These are phyloP conservation scores for Globisporangium paroecandrum DNA, from an alignment of 352 stramenopile species.

Conservation along the genomic window DNA sequence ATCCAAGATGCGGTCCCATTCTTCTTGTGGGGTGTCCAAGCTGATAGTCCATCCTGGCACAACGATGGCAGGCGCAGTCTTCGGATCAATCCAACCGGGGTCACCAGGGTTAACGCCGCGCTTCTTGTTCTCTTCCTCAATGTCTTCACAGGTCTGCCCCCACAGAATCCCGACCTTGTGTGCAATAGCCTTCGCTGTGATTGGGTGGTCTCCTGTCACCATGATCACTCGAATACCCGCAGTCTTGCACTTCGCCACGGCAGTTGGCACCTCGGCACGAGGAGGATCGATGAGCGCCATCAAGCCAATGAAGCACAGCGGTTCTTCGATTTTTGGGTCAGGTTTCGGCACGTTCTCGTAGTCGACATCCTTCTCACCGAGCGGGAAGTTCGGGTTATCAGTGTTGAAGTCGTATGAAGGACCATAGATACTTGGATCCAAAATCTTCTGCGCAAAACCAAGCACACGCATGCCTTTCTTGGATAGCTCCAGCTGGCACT, in stretches of 20 bases:
- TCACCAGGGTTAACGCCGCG: conserved; percentile 58
- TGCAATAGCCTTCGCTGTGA: conserved; percentile 92
- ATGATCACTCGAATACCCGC: conserved; percentile 93
- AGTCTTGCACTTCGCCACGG: conserved; percentile 89
- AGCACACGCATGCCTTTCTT: conserved; percentile 75
- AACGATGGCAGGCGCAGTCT: conserved; percentile 71
- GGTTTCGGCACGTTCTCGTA: conserved; percentile 58
- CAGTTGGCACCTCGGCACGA: conserved; percentile 80
- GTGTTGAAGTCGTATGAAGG: conserved; percentile 73
- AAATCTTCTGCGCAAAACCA: conserved; percentile 56
- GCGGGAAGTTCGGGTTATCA: conserved; percentile 76
- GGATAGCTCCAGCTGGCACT: conserved; percentile 43
- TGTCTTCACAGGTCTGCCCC: conserved; percentile 78
- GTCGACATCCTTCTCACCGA: conserved; percentile 82
- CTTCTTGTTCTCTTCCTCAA: conserved; percentile 75
- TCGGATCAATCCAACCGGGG: conserved; percentile 71
- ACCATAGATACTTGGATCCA: conserved; percentile 45
- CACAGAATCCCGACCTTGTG: conserved; percentile 92
- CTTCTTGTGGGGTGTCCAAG: conserved; percentile 63
- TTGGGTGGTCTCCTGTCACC: conserved; percentile 92
- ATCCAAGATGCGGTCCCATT: conserved; percentile 85
- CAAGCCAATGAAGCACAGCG: conserved; percentile 91
- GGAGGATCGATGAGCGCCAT: conserved; percentile 96
- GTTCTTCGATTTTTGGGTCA: conserved; percentile 72
- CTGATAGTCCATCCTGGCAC: conserved; percentile 84